Evolutionary conservation across 2,329 filamentous ascomycete species (phyloP), one percentile per base, ranked within the genome.

Genomic region (Calonectria leucothoes): DNA sequence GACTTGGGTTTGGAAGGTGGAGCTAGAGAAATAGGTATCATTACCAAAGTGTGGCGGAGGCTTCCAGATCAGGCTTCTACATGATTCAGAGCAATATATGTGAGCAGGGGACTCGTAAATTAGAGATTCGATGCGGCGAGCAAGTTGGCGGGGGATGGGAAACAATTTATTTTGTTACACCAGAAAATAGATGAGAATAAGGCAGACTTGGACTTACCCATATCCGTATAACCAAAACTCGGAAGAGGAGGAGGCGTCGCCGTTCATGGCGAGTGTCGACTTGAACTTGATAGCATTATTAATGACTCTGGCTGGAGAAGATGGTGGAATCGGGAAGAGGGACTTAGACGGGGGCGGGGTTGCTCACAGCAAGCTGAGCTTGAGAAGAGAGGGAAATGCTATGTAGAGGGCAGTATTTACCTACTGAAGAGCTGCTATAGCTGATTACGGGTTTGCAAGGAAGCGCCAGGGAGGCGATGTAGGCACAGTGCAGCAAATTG

Each of bases 171-270:
- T n/a, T 25, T 25, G 10, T 7, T 33, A 23, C 14, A 15, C 55
- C 6, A 27, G 55, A 23, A 59, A 39, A 33, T 39, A 35, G 15
- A 17, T 7, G 6, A 12, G 10, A 39, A n/a, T 17, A 27, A 17
- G 6, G 23, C 17, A 14, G n/a, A 39, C 37, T 17, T 49, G 31
- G 61, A 65, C 89, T 77, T 88, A 98, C 96, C 96, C 97, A 82
- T 98, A 99, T 75, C 97, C 97, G 85, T 98, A 98, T 57, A 99
- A 88, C 97, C 97, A 99, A 81, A 98, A 95, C 82, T 98, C 94
- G 42, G 90, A 87, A 55, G 81, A 73, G 59, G 83, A 71, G 10
- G 79, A 76, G 31, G 82, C 79, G 66, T 82, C 80, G 68, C 75
- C 72, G 27, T 83, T 85, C 86, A 91, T 83, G 82, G 82, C 79